Percentiles rank a stretch among this genome's conserved stretches.
These are phyloP conservation scores for Xylaria sp. DNA, from an alignment of 2,329 filamentous ascomycete genomes.

Conservation along the genomic window DNA sequence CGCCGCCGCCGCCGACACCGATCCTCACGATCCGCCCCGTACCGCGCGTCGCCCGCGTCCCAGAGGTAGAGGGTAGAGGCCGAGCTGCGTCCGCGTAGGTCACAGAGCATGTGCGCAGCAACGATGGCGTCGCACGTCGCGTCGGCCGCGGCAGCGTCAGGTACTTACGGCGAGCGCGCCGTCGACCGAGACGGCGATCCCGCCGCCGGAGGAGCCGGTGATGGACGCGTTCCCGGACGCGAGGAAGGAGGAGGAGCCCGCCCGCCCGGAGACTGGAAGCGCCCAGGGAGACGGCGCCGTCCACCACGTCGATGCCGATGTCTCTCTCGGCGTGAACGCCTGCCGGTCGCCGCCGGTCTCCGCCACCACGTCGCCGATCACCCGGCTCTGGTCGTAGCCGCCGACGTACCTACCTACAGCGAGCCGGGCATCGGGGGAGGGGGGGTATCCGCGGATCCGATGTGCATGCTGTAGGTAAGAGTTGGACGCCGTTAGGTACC, in stretches of 20 bases:
- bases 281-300: slow-evolving; percentile 44
- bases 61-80: slow-evolving; percentile 48
- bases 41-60: slow-evolving; percentile 40
- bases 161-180: slow-evolving; percentile 46
- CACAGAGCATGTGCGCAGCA: slow-evolving; percentile 41
- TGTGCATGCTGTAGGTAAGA: slow-evolving; percentile 48
- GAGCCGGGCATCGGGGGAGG: slow-evolving; percentile 41
- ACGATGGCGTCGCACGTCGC: slow-evolving; percentile 46
- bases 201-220: slow-evolving; percentile 23
- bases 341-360: slow-evolving; percentile 29
- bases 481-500: slow-evolving; percentile 41
- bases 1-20: no score
- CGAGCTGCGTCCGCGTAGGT: slow-evolving; percentile 39
- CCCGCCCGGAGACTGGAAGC: slow-evolving; percentile 35
- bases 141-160: slow-evolving; percentile 41
- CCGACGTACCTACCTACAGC: slow-evolving; percentile 44
- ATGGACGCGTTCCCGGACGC: slow-evolving; percentile 34
- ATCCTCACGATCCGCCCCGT: slow-evolving; percentile 43
- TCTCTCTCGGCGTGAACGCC: slow-evolving; percentile 41
- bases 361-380: slow-evolving; percentile 39
- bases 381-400: slow-evolving; percentile 46
- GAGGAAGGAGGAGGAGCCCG: no score
- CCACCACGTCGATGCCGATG: slow-evolving; percentile 45
- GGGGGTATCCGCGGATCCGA: slow-evolving; percentile 42
- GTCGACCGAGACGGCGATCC: slow-evolving; percentile 37